These are phyloP conservation scores for Lithospermum erythrorhizon DNA, from an alignment of 257 asterid species.

Conservation along the genomic window DNA sequence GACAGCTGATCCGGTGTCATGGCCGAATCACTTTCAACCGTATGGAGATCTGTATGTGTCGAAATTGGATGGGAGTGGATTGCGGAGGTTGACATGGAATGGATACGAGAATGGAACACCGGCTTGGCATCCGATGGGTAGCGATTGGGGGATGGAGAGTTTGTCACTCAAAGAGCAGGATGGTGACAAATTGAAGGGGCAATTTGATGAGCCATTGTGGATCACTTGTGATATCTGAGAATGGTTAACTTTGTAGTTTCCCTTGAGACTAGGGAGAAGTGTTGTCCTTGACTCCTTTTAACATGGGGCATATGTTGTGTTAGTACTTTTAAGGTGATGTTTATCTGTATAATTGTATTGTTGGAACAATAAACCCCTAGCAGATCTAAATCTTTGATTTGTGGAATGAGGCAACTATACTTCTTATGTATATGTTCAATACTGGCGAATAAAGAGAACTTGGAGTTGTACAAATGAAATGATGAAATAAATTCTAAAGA, in stretches of 20 bases:
- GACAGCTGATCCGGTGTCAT: constrained; percentile 59
- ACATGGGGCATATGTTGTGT: neutral
- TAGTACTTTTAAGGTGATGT: neutral
- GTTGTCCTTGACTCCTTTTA: no score
- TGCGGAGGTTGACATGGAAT: constrained; percentile 62
- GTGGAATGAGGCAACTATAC: no score
- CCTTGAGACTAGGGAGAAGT: no score
- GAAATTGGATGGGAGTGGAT: constrained; percentile 62
- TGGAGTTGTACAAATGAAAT: no score
- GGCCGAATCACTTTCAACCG: constrained; percentile 84
- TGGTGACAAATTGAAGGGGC: constrained; percentile 41
- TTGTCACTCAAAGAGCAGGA: constrained; percentile 13
- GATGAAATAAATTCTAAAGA: no score
- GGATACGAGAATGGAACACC: constrained; percentile 83
- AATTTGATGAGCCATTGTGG: constrained; percentile 62
- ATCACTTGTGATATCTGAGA: constrained; percentile 32
- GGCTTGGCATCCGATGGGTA: constrained; percentile 44
- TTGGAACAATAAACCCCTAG: no score
- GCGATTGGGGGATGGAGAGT: constrained; percentile 17
- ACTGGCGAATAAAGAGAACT: no score
- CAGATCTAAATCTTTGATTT: no score
- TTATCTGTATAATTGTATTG: no score
- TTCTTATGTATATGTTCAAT: no score
- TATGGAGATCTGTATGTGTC: constrained; percentile 64
- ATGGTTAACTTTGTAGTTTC: no score